phyloP scores from a whole-genome alignment of 768 basidiomycete genomes.

The Thelephora ganbajun region DNA sequence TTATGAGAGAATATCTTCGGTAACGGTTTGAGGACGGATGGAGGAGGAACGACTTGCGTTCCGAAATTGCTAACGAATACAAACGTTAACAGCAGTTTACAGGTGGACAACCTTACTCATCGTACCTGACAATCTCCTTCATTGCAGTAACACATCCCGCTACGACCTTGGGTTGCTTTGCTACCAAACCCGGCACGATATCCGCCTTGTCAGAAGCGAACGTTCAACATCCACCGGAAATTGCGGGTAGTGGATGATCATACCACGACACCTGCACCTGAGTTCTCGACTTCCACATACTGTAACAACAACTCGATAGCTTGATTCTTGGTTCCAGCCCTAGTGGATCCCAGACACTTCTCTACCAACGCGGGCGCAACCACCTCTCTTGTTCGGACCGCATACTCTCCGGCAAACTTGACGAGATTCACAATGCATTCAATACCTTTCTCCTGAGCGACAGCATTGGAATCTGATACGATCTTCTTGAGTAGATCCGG shows the following conservation, averaged over 20 bases:
- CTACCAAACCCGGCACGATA: constrained; percentile 69
- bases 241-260: constrained; percentile 26
- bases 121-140: constrained; percentile 77
- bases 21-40: constrained; percentile 72
- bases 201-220: constrained; percentile 26
- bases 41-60: constrained; percentile 51
- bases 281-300: constrained; percentile 90
- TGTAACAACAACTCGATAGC: constrained; percentile 76
- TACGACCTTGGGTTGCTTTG: constrained; percentile 92
- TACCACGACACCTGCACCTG: constrained; percentile 78
- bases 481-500: constrained; percentile 75
- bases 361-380: constrained; percentile 91
- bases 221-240: not conserved
- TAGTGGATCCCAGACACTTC: constrained; percentile 85
- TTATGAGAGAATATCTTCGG: constrained; percentile 92
- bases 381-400: constrained; percentile 63
- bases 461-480: constrained; percentile 83
- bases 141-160: constrained; percentile 64
- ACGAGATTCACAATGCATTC: constrained; percentile 79
- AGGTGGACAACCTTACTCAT: constrained; percentile 3
- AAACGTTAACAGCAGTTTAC: not conserved
- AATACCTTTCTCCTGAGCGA: constrained; percentile 95
- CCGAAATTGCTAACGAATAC: constrained; percentile 55
- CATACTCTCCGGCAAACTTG: constrained; percentile 83
- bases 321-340: constrained; percentile 81